Evolutionary conservation across 2,329 filamentous ascomycete genomes (phyloP), one percentile per base, ranked within the genome.

Genomic region (Paecilomyces fulvus): DNA sequence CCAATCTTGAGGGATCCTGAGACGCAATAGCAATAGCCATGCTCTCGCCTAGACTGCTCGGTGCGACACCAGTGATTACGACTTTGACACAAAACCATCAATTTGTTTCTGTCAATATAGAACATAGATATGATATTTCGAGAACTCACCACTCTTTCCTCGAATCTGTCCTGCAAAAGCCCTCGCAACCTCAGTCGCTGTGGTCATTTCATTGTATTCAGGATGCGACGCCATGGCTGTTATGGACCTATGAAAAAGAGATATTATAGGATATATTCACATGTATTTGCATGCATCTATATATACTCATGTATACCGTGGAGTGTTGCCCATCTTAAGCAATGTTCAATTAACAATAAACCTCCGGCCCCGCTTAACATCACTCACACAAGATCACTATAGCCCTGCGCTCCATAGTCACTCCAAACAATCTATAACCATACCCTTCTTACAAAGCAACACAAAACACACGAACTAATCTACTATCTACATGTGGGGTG

Each of bases 51-150:
- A 75, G 63, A 30, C 67, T 69, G 53, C 66, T 66, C 17, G 67
- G 69, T 48, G 65, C 70, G 37, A 71, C 69, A 21, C 72, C 72
- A 17, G 70, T 74, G 54, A 78, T 72, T 37, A 77, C 65, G 51
- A 77, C 65, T 37, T 37, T 65, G 51, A 23, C 49, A 10, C 20
- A 9, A 10, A 17, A 43, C 10, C 30, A 7, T 30, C 20, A 43
- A 43, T 49, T 23, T 17, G n/a, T 46, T n/a, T 30, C 48, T 33
- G 20, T 28, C 20, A 12, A 30, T 12, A 23, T 8, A 20, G 46
- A 6, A 55, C 2, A 25, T 25, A n/a, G 14, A 25, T n/a, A 14
- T 30, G 21, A 46, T 8, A 14, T n/a, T 10, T 20, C 4, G 12
- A 14, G 11, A 31, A 50, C 53, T 55, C 51, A 62, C 59, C 55